phyloP scores from a whole-genome alignment of 495 filamentous ascomycete genomes.

The Daldinia grandis region DNA sequence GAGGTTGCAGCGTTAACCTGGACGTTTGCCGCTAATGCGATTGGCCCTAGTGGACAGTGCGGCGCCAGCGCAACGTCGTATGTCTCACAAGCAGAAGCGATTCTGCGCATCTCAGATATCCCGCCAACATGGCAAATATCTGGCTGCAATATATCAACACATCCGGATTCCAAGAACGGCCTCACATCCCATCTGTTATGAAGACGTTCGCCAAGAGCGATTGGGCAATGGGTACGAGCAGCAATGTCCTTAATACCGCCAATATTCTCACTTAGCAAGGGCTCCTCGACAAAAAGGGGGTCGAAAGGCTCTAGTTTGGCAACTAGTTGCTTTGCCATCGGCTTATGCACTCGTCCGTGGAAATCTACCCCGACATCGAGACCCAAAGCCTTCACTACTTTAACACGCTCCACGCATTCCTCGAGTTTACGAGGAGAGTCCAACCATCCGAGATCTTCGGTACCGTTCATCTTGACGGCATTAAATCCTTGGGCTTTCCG shows the following conservation, averaged over 20 bases:
- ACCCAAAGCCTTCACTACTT: conserved; percentile 72
- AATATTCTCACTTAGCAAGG: conserved; percentile 74
- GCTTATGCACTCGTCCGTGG: conserved; percentile 80
- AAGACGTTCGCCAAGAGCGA: conserved; percentile 79
- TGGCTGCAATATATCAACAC: conserved; percentile 78
- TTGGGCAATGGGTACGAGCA: conserved; percentile 68
- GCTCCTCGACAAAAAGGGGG: conserved; percentile 85
- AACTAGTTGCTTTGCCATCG: conserved; percentile 82
- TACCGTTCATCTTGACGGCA: conserved; percentile 84
- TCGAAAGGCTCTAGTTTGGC: conserved; percentile 73
- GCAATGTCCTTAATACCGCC: conserved; percentile 73
- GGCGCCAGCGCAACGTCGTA: conserved; percentile 82
- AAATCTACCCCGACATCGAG: conserved; percentile 80
- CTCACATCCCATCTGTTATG: conserved; percentile 80
- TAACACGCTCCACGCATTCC: conserved; percentile 72
- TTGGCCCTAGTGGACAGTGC: conserved; percentile 80
- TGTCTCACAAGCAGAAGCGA: conserved; percentile 77
- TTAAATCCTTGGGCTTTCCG: conserved; percentile 76
- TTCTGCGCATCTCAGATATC: conserved; percentile 75
- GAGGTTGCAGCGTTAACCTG: conserved; percentile 70
- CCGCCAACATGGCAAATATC: conserved; percentile 81
- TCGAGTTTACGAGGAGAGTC: conserved; percentile 73
- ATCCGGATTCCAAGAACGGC: conserved; percentile 72
- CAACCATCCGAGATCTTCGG: conserved; percentile 80
- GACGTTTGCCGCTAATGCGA: conserved; percentile 76